A percentile compares a stretch with the other conserved stretches of the same genome.
phyloP scores from a whole-genome alignment of 495 filamentous ascomycete genomes.

The Elasticomyces elasticus region DNA sequence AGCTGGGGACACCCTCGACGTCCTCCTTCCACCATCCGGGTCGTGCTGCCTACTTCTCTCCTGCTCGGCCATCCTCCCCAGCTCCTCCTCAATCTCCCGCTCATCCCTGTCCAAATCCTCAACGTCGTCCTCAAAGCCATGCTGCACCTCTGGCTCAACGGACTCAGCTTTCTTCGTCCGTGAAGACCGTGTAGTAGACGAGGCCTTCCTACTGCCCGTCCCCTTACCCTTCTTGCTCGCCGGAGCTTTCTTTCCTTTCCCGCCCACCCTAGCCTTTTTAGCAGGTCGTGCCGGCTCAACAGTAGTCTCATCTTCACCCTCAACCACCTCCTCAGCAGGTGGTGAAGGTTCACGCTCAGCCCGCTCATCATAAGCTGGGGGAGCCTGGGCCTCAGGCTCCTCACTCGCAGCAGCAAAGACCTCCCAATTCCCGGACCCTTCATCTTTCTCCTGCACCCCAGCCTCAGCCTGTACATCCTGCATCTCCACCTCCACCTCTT shows the following conservation, averaged over 20 bases:
- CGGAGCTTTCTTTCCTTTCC: neutral
- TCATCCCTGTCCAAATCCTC: constrained; percentile 21
- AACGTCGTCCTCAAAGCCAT: neutral
- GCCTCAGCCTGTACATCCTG: neutral
- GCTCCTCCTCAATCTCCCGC: constrained; percentile 20
- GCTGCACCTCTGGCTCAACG: constrained; percentile 4
- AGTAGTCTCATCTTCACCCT: no score
- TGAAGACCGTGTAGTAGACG: neutral
- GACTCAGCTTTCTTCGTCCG: constrained; percentile 10
- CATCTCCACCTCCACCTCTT: neutral
- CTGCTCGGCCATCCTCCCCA: constrained; percentile 16
- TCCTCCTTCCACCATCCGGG: no score
- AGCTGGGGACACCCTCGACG: no score
- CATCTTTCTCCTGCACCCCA: neutral
- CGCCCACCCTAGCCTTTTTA: neutral
- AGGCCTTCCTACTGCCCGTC: neutral
- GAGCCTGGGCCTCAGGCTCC: neutral
- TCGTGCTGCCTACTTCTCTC: constrained; percentile 1
- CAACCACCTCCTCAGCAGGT: no score
- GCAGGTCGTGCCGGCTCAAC: no score
- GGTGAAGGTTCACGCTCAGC: no score
- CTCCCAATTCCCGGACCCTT: neutral
- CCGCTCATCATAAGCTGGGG: no score
- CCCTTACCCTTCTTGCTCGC: neutral
- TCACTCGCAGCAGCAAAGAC: neutral